Evolutionary conservation across 306 rosid species (phyloP), one percentile per base, ranked within the genome.

Genomic region (Gleditsia sinensis): DNA sequence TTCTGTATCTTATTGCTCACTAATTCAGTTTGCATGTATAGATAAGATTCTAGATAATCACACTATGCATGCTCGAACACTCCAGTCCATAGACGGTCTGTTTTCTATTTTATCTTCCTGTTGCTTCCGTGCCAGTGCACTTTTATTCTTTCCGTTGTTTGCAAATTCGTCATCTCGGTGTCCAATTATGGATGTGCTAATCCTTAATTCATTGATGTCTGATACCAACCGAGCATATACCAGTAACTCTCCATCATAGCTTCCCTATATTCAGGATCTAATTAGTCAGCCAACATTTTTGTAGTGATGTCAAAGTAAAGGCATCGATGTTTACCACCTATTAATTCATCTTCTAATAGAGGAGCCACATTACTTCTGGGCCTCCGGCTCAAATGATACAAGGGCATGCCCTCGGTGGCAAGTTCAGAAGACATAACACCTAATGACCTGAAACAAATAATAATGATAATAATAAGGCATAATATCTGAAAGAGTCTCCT

Each of bases 51-150:
- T 49, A 11, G 36, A 13, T 34, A 46, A 43, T 27, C 14, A 58
- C 36, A 63, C 67, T 51, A 50, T 58, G 51, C 72, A 36, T 57
- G 12, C 27, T 64, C 27, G 58, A 19, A 8, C 14, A 53, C 60
- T 55, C 36, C 65, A 27, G 16, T 42, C 53, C 70, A 36, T 32
- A 46, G 36, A 37, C 42, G 39, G 23, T 50, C 54, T 39, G n/a
- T 50, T 71, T 59, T 65, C 63, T 70, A 49, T 60, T 59, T 60
- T 9, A 57, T 56, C 55, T 51, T 53, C 57, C 54, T 56, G 43
- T 81, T 76, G 40, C 66, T 81, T 81, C n/a, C 6, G 14, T 55
- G 74, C 34, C 65, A 33, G 7, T 62, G 14, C 40, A 56, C 58
- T 78, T 56, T 71, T 72, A 37, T 72, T 57, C 54, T 48, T 72